Evolutionary conservation across 2,329 filamentous ascomycete species (phyloP), one percentile per base, ranked within the genome.

Genomic region (Nannizzia gypsea): DNA sequence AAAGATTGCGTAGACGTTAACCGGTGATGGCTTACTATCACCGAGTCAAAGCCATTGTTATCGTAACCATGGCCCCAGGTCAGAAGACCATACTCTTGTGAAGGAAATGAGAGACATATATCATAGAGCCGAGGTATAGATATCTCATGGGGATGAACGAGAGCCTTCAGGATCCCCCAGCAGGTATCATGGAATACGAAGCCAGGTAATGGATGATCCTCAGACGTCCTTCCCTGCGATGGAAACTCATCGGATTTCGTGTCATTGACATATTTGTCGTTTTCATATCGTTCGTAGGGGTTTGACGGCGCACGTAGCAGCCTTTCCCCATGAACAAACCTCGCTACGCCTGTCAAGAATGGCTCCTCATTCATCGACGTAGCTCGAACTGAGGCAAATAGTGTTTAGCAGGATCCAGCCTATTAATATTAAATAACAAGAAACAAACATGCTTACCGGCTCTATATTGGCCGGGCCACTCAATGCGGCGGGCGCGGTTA

Each of bases 141-240:
- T 20, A 65, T 61, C 20, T 60, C 57, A 24, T 57, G 24, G 3
- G 65, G 65, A 36, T 60, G 50, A 24, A 64, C 52, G 13, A 62
- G 58, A 15, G 56, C 56, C 40, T 58, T 59, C 6, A 67, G 56
- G 9, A 66, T 13, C 58, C 60, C 46, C 66, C 66, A 67, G 50
- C 66, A 67, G 22, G 59, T 36, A 8, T 67, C 64, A 61, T 67
- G 65, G 34, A 67, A 62, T 4, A 62, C 54, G 55, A 64, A 66
- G 3, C 64, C 63, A 56, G 63, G 62, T 13, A 63, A 28, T 3
- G 59, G 58, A 17, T 38, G 20, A 9, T 48, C 38, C 1, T 8
- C 57, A 20, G 40, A 22, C 2, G 28, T 54, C 36, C 61, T 58
- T 15, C 65, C 59, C 4, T 59, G 50, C 1, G 61, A 59, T 11